A percentile compares a stretch with the other conserved stretches of the same genome.
phyloP scores from a whole-genome alignment of 345 rosid genomes.

The Salix exigua region DNA sequence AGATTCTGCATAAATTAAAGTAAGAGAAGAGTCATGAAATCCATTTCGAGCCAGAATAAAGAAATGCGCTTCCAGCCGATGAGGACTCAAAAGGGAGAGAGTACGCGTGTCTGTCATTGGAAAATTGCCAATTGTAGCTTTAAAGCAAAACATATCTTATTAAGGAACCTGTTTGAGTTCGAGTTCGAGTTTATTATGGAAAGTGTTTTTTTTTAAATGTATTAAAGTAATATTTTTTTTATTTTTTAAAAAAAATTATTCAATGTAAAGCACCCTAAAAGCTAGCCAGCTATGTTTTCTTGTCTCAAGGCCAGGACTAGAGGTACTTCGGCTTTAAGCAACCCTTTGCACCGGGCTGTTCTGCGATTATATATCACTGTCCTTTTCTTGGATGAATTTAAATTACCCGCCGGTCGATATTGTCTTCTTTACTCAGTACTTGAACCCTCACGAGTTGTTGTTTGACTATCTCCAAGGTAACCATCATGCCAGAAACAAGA shows the following conservation, averaged over 20 bases:
- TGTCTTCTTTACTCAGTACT: background rate
- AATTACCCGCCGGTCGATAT: background rate
- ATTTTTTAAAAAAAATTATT: too few species aligned
- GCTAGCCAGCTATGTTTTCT: too few species aligned
- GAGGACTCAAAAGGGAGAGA: background rate
- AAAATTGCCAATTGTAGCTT: background rate
- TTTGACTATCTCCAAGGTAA: background rate
- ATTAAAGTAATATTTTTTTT: too few species aligned
- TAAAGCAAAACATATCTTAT: background rate
- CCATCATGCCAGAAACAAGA: slow-evolving; percentile 38
- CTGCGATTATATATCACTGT: slow-evolving; percentile 26
- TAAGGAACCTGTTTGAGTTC: too few species aligned
- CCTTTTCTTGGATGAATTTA: slow-evolving; percentile 10
- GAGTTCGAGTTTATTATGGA: too few species aligned
- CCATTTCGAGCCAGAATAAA: background rate
- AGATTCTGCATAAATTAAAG: too few species aligned
- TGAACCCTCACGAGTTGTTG: slow-evolving; percentile 12
- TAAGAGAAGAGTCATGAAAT: too few species aligned
- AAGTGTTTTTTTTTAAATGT: too few species aligned
- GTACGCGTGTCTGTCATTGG: too few species aligned
- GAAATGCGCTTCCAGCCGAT: background rate
- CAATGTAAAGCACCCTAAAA: too few species aligned
- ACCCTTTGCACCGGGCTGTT: slow-evolving; percentile 83
- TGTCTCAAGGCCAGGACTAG: slow-evolving; percentile 26
- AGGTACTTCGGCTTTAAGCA: slow-evolving; percentile 80